phyloP scores from a whole-genome alignment of 2,329 filamentous ascomycete species.

The Neonectria coccinea region DNA sequence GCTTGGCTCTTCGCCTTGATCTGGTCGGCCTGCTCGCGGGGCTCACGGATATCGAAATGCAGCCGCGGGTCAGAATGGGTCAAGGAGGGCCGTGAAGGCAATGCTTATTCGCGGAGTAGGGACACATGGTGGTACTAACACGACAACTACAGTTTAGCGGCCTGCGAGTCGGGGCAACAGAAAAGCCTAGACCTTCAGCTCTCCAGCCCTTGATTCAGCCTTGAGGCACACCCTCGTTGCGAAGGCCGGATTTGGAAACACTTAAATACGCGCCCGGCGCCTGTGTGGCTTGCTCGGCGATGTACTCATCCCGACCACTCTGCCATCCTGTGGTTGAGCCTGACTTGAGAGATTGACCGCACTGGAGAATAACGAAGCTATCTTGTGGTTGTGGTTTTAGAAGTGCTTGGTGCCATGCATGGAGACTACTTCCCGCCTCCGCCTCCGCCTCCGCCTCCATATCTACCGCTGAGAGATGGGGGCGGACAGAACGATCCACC shows the following conservation, averaged over 20 bases:
- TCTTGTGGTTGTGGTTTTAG: too few species aligned
- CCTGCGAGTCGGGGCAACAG: not conserved
- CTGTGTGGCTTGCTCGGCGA: not conserved
- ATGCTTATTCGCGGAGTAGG: not conserved
- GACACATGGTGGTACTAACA: not conserved
- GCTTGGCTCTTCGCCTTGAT: too few species aligned
- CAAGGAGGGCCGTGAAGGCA: not conserved
- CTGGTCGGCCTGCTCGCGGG: not conserved
- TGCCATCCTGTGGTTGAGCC: not conserved
- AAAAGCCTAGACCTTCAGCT: conserved; percentile 1
- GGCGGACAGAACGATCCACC: not conserved
- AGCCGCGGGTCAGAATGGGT: not conserved
- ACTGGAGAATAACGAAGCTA: not conserved
- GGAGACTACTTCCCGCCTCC: not conserved
- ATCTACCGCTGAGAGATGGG: not conserved
- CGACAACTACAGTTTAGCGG: not conserved
- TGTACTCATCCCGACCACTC: not conserved
- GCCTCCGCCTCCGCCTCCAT: not conserved
- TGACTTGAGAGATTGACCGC: not conserved
- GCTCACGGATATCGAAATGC: not conserved
- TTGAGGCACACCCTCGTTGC: not conserved
- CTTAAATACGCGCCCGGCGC: not conserved
- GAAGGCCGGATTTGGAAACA: not conserved
- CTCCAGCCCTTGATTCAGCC: conserved; percentile 2
- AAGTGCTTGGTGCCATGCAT: not conserved